These are phyloP conservation scores for Aspergillus hortae DNA, from an alignment of 2,329 filamentous ascomycete genomes.

Conservation along the genomic window DNA sequence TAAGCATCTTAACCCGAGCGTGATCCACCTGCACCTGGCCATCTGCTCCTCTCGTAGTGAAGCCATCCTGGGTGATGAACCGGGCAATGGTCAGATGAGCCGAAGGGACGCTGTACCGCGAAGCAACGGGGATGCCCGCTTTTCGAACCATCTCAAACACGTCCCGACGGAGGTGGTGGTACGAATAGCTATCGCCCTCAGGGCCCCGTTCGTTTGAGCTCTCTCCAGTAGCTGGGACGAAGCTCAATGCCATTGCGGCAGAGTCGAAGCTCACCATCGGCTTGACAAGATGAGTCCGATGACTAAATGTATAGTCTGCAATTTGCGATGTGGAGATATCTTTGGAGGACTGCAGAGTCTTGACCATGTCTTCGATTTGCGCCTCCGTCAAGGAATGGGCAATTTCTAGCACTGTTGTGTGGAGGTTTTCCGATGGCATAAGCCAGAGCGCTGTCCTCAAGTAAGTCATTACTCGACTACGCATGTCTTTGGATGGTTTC, in stretches of 20 bases:
- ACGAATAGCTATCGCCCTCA: slow-evolving; percentile 67
- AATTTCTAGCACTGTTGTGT: slow-evolving; percentile 78
- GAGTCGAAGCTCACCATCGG: slow-evolving; percentile 80
- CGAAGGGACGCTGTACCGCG: slow-evolving; percentile 69
- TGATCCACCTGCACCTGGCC: slow-evolving; percentile 35
- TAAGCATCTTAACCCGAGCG: slow-evolving; percentile 59
- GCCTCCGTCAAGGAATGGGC: slow-evolving; percentile 71
- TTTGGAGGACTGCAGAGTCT: not conserved
- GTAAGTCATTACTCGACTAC: not conserved
- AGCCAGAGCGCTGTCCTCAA: slow-evolving; percentile 67
- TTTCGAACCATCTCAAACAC: slow-evolving; percentile 60
- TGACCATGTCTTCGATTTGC: slow-evolving; percentile 45
- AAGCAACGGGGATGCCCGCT: slow-evolving; percentile 65
- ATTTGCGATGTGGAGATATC: slow-evolving; percentile 1
- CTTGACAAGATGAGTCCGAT: slow-evolving; percentile 72
- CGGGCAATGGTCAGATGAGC: not conserved
- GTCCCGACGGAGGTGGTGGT: slow-evolving; percentile 83
- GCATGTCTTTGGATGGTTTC: not conserved
- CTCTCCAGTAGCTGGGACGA: slow-evolving; percentile 73
- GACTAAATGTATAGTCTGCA: slow-evolving; percentile 60
- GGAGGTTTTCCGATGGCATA: slow-evolving; percentile 75
- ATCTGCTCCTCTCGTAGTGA: slow-evolving; percentile 35
- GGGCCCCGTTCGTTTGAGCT: slow-evolving; percentile 30
- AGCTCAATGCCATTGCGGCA: slow-evolving; percentile 78
- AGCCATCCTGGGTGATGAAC: slow-evolving; percentile 59